A percentile compares a stretch with the other conserved stretches of the same genome.
phyloP scores from a whole-genome alignment of 163 green algal species.

The Smithsoniella earleae region DNA sequence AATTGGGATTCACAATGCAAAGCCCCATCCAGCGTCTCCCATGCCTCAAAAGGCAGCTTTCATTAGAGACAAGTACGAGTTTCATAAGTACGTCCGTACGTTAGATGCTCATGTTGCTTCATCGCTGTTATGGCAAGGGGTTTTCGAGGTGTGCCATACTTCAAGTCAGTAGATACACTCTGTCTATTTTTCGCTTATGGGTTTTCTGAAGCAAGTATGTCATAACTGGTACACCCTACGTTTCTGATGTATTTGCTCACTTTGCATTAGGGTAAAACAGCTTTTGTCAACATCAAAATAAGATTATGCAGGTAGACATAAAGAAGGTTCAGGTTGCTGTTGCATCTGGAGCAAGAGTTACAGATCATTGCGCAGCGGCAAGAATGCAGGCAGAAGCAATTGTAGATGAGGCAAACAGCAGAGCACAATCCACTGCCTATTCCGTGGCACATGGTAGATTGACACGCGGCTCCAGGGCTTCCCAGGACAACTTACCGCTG shows the following conservation, averaged over 20 bases:
- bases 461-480: too few relatives aligned
- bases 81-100: slow-evolving; percentile 14
- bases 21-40: slow-evolving; percentile 14
- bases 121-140: slow-evolving; percentile 20
- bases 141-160: slow-evolving; percentile 3
- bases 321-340: background rate
- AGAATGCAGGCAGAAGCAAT: background rate
- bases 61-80: slow-evolving; percentile 13
- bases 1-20: slow-evolving; percentile 19
- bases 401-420: background rate
- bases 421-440: background rate
- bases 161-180: background rate
- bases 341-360: slow-evolving; percentile 1
- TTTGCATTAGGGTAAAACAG: too few relatives aligned
- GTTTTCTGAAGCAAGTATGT: background rate
- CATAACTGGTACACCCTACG: too few relatives aligned
- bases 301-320: slow-evolving; percentile 2
- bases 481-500: too few relatives aligned
- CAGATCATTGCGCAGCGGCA: background rate
- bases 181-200: background rate
- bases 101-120: background rate
- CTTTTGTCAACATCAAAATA: too few relatives aligned
- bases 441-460: too few relatives aligned
- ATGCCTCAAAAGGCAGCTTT: slow-evolving; percentile 26
- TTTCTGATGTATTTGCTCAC: too few relatives aligned